phyloP scores from a whole-genome alignment of 352 stramenopile species.

The Phytophthora quininea region DNA sequence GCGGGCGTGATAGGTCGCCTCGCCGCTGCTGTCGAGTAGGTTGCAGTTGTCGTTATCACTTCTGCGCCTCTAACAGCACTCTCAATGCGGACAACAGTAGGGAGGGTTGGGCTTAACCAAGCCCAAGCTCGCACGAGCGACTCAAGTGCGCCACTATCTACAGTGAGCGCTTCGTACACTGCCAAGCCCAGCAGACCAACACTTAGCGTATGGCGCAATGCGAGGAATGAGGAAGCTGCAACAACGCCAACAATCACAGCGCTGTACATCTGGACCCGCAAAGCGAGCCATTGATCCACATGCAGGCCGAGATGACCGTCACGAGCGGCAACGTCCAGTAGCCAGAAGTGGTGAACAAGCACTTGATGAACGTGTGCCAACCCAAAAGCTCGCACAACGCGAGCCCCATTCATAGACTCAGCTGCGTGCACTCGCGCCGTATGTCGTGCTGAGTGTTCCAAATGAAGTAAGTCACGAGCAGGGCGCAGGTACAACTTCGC shows the following conservation, averaged over 20 bases:
- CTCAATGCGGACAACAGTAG: conserved; percentile 30
- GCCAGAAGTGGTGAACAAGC: conserved; percentile 60
- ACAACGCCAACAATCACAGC: conserved; percentile 57
- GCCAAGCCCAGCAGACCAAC: conserved; percentile 88
- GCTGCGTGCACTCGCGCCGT: conserved; percentile 56
- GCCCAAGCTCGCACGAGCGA: conserved; percentile 86
- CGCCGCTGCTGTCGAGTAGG: conserved; percentile 28
- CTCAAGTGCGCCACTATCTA: conserved; percentile 88
- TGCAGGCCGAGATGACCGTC: conserved; percentile 64
- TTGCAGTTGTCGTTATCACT: conserved; percentile 32
- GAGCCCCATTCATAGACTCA: conserved; percentile 59
- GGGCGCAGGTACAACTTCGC: conserved; percentile 59
- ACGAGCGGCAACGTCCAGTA: conserved; percentile 64
- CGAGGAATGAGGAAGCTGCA: conserved; percentile 42
- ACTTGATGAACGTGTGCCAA: conserved; percentile 63
- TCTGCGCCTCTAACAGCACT: conserved; percentile 27
- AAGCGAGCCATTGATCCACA: conserved; percentile 64
- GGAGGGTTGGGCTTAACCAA: conserved; percentile 46
- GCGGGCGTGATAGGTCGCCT: conserved; percentile 23
- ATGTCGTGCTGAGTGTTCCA: conserved; percentile 63
- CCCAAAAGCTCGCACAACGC: conserved; percentile 74
- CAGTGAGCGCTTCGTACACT: conserved; percentile 90
- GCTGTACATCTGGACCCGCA: conserved; percentile 70
- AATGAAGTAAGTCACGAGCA: conserved; percentile 66
- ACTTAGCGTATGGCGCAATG: conserved; percentile 47